Conservation (phyloP, 2,329 filamentous ascomycete species). For the Raffaelea albimanens region DNA sequence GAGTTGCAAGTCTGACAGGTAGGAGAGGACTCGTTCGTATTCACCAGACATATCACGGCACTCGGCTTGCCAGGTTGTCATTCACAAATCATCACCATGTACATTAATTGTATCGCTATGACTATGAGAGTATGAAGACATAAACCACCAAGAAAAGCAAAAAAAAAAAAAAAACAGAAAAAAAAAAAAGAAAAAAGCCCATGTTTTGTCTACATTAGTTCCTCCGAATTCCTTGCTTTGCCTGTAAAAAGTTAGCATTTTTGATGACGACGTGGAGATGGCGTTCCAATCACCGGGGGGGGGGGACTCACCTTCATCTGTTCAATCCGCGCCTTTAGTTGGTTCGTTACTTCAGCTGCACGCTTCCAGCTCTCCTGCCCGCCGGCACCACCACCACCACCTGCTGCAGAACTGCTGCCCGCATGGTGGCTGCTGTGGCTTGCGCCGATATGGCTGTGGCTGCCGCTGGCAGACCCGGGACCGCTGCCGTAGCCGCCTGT, state of each 20-base stretch:
- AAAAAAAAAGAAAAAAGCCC: not conserved
- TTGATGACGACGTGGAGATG: not conserved
- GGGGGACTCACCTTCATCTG: conserved; percentile 74
- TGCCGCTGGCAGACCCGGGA: not conserved
- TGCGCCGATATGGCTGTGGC: conserved; percentile 5
- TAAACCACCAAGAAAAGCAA: not conserved
- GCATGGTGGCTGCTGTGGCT: conserved; percentile 2
- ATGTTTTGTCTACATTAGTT: conserved; percentile 2
- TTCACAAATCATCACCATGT: no score
- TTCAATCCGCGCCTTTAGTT: conserved; percentile 93
- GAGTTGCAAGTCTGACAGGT: no score
- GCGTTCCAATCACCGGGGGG: not conserved
- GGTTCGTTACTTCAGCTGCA: conserved; percentile 94
- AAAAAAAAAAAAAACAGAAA: not conserved
- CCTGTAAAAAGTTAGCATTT: conserved; percentile 5
- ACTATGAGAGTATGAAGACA: not conserved
- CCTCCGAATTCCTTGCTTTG: conserved; percentile 13
- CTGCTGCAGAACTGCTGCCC: conserved; percentile 8
- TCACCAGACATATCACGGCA: no score
- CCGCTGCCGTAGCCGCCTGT: conserved; percentile 6
- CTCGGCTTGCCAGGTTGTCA: no score
- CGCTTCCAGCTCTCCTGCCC: conserved; percentile 91
- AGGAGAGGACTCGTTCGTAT: no score
- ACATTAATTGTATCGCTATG: no score
- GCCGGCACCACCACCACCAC: conserved; percentile 25